These are phyloP conservation scores for Capsicum baccatum DNA, from an alignment of 257 asterid species.

Conservation along the genomic window DNA sequence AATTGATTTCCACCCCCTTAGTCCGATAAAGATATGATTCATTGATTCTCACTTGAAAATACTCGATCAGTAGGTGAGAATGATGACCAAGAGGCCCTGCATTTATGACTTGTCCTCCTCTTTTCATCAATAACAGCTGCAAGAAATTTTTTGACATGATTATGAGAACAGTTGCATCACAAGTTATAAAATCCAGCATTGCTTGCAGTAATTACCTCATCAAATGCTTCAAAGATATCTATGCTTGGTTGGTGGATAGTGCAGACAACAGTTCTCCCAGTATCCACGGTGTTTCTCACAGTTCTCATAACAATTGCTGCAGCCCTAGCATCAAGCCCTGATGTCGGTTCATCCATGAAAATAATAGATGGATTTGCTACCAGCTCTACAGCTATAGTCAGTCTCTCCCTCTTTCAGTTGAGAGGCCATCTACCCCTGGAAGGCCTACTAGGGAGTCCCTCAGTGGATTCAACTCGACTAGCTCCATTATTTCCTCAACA, in stretches of 20 bases:
- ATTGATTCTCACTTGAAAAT: slow-evolving; percentile 71
- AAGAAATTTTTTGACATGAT: not conserved
- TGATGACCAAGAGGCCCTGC: slow-evolving; percentile 85
- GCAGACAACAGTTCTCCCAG: slow-evolving; percentile 88
- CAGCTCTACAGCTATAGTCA: slow-evolving; percentile 85
- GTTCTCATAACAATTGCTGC: slow-evolving; percentile 93
- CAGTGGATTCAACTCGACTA: slow-evolving; percentile 77
- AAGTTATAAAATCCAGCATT: not conserved
- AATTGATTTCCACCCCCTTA: not conserved
- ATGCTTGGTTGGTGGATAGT: slow-evolving; percentile 94
- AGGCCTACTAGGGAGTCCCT: slow-evolving; percentile 75
- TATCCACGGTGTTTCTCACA: slow-evolving; percentile 84
- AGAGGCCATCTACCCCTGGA: slow-evolving; percentile 85
- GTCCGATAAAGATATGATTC: slow-evolving; percentile 29
- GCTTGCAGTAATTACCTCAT: slow-evolving; percentile 57
- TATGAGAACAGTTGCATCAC: not conserved
- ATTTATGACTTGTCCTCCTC: slow-evolving; percentile 86
- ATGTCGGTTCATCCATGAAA: slow-evolving; percentile 95
- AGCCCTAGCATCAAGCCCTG: slow-evolving; percentile 93
- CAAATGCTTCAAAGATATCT: slow-evolving; percentile 87
- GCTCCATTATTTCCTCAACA: slow-evolving; percentile 88
- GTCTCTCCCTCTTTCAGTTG: slow-evolving; percentile 84
- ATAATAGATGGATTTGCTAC: slow-evolving; percentile 93
- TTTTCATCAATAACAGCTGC: slow-evolving; percentile 83
- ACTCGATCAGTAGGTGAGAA: slow-evolving; percentile 61